phyloP scores from a whole-genome alignment of 176 grass and related monocot genomes.

The Zizania latifolia region DNA sequence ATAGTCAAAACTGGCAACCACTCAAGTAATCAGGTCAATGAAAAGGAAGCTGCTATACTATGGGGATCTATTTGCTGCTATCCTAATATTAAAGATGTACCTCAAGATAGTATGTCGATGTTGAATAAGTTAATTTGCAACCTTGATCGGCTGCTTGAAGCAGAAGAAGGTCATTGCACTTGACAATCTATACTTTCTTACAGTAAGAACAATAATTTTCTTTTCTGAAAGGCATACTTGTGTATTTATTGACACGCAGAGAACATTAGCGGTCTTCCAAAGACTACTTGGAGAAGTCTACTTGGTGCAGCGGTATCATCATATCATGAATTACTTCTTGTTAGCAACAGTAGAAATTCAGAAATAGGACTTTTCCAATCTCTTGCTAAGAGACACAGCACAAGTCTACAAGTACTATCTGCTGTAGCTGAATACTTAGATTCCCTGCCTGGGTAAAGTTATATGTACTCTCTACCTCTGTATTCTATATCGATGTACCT shows the following conservation, averaged over 20 bases:
- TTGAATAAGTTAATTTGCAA: conserved; percentile 66
- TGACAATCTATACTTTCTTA: conserved; percentile 18
- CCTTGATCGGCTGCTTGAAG: conserved; percentile 46
- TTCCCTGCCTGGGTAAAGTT: conserved; percentile 50
- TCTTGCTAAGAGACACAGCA: conserved; percentile 70
- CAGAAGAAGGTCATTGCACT: conserved; percentile 54
- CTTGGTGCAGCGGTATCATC: conserved; percentile 69
- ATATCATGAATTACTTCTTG: conserved; percentile 44
- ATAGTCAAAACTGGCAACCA: conserved; percentile 7
- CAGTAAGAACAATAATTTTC: not conserved
- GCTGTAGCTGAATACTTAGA: conserved; percentile 76
- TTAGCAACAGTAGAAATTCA: conserved; percentile 25
- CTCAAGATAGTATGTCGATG: conserved; percentile 35
- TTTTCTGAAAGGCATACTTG: not conserved
- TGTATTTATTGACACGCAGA: conserved; percentile 26
- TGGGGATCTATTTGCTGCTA: conserved; percentile 77
- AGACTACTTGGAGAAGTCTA: conserved; percentile 69
- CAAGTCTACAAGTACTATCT: conserved; percentile 65
- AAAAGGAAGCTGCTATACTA: conserved; percentile 60
- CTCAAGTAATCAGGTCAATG: conserved; percentile 39
- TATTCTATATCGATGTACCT: not conserved
- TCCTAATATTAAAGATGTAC: conserved; percentile 41
- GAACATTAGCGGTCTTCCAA: conserved; percentile 49
- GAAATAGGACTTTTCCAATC: conserved; percentile 54
- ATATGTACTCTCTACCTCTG: not conserved